Conservation (phyloP, 768 basidiomycete species). For the Aureoboletus auriporus region DNA sequence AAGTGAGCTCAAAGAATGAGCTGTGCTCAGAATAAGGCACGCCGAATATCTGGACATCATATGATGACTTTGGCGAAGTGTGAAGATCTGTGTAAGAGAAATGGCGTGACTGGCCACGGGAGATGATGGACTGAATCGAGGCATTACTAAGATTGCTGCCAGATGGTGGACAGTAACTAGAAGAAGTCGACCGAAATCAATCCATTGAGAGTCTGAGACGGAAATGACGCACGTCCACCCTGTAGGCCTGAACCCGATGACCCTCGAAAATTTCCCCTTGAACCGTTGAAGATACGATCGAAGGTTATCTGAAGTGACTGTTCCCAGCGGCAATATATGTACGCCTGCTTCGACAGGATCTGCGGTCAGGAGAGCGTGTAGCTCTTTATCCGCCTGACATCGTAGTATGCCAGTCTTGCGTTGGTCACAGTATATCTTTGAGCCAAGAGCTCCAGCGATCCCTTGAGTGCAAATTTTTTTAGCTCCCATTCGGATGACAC, state of each 20-base stretch:
- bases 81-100: slow-evolving; percentile 71
- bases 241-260: slow-evolving; percentile 86
- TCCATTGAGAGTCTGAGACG: too few species aligned
- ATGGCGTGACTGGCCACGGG: slow-evolving; percentile 55
- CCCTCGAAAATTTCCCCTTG: slow-evolving; percentile 63
- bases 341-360: slow-evolving; percentile 77
- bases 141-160: slow-evolving; percentile 58
- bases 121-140: slow-evolving; percentile 65
- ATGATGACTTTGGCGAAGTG: slow-evolving; percentile 66
- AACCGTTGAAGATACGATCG: slow-evolving; percentile 73
- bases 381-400: slow-evolving; percentile 80
- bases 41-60: slow-evolving; percentile 69
- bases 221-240: slow-evolving; percentile 82
- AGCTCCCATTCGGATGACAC: neutral
- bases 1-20: slow-evolving; percentile 92
- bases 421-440: slow-evolving; percentile 86
- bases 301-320: slow-evolving; percentile 74
- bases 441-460: slow-evolving; percentile 74
- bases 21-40: slow-evolving; percentile 95
- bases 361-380: slow-evolving; percentile 71
- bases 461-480: slow-evolving; percentile 42
- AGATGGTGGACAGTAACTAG: slow-evolving; percentile 62
- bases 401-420: slow-evolving; percentile 79
- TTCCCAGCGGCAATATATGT: slow-evolving; percentile 78
- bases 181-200: slow-evolving; percentile 1